A percentile compares a stretch with the other conserved stretches of the same genome.
phyloP scores from a whole-genome alignment of 1,284 basidiomycete species.

The Vanrija sp. region DNA sequence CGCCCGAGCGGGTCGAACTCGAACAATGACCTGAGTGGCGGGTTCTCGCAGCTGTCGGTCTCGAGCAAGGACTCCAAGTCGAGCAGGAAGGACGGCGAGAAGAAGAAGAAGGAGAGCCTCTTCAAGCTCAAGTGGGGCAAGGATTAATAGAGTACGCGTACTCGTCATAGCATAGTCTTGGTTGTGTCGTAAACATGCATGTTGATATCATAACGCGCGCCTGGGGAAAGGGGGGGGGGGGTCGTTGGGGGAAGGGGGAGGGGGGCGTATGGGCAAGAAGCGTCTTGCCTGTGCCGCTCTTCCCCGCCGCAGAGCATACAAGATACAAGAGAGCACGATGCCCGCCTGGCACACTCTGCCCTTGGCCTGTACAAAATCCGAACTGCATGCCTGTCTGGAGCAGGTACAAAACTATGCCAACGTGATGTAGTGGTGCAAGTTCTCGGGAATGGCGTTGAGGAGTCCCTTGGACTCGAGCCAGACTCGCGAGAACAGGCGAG shows the following conservation, averaged over 20 bases:
- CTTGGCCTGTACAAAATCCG: too few relatives aligned
- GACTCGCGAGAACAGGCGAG: conserved; percentile 86
- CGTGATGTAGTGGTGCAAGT: conserved; percentile 81
- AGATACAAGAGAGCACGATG: too few relatives aligned
- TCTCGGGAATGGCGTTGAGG: conserved; percentile 71
- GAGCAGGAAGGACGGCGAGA: conserved; percentile 48
- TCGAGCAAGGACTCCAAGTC: conserved; percentile 31
- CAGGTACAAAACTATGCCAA: too few relatives aligned
- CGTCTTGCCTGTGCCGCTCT: too few relatives aligned
- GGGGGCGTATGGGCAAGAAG: too few relatives aligned
- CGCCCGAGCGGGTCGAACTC: conserved; percentile 12
- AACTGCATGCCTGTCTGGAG: too few relatives aligned
- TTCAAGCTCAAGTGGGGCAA: conserved; percentile 53
- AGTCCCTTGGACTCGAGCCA: conserved; percentile 87
- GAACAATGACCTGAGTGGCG: conserved; percentile 16
- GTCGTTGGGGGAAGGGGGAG: too few relatives aligned
- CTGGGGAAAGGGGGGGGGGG: too few relatives aligned
- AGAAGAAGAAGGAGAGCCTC: conserved; percentile 65
- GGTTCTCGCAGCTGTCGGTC: conserved; percentile 12
- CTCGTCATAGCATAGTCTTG: too few relatives aligned
- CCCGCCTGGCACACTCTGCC: too few relatives aligned
- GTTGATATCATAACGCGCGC: not conserved
- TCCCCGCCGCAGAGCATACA: too few relatives aligned
- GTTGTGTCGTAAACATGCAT: conserved; percentile 7
- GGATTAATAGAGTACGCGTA: not conserved